Percentiles rank a stretch among this genome's conserved stretches.
phyloP scores from a whole-genome alignment of 805 yeast genomes.

The Schwanniomyces yamadae region DNA sequence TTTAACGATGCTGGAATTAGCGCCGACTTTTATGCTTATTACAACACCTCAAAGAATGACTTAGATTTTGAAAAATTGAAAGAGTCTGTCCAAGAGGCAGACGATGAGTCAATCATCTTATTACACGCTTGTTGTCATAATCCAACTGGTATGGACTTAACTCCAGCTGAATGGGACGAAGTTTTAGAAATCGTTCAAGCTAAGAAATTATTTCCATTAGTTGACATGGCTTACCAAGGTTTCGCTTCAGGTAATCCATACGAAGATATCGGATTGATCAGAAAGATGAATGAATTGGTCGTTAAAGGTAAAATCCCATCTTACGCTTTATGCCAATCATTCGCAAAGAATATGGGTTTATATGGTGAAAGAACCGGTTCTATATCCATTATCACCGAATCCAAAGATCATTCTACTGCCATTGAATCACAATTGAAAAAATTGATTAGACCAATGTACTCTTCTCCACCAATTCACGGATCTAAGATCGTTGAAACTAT shows the following conservation, averaged over 20 bases:
- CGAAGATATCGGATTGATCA: slow-evolving; percentile 57
- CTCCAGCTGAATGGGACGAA: slow-evolving; percentile 73
- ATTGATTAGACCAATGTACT: slow-evolving; percentile 81
- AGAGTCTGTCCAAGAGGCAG: slow-evolving; percentile 53
- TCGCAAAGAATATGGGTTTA: slow-evolving; percentile 50
- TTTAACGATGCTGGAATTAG: slow-evolving; percentile 70
- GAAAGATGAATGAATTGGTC: slow-evolving; percentile 46
- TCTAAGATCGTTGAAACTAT: slow-evolving; percentile 83
- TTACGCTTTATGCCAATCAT: slow-evolving; percentile 51
- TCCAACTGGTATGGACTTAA: slow-evolving; percentile 95
- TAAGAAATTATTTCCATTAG: slow-evolving; percentile 69
- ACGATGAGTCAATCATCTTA: slow-evolving; percentile 62
- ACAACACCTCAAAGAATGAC: slow-evolving; percentile 58
- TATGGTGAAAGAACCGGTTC: slow-evolving; percentile 72
- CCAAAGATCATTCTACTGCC: slow-evolving; percentile 48
- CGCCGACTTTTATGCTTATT: slow-evolving; percentile 67
- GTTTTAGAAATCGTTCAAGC: slow-evolving; percentile 62
- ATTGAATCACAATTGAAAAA: slow-evolving; percentile 81
- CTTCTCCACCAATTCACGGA: slow-evolving; percentile 95
- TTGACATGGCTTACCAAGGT: slow-evolving; percentile 96
- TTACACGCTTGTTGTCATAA: slow-evolving; percentile 96
- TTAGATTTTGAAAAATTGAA: slow-evolving; percentile 67
- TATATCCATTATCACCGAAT: slow-evolving; percentile 59
- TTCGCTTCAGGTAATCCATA: slow-evolving; percentile 83
- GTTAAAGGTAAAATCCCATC: slow-evolving; percentile 52